Conservation (phyloP, 1,139 yeast species). For the Lodderomyces beijingensis region DNA sequence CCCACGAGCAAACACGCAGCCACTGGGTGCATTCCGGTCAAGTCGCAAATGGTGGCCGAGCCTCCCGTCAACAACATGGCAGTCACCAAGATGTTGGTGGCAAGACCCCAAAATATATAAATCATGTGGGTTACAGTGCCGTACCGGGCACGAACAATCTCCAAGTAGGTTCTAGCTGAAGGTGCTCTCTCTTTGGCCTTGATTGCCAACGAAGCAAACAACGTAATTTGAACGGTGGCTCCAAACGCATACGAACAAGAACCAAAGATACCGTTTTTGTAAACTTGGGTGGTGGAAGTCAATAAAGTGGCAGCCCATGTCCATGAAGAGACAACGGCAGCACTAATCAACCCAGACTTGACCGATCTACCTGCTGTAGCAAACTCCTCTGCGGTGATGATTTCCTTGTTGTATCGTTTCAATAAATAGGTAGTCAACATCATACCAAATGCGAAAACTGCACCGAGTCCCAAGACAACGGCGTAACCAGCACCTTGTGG, state of each 20-base stretch:
- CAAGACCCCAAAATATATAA: conserved; percentile 72
- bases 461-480: conserved; percentile 82
- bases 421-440: conserved; percentile 64
- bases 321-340: conserved; percentile 91
- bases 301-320: conserved; percentile 86
- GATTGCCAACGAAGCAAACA: conserved; percentile 51
- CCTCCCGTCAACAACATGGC: conserved; percentile 88
- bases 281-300: conserved; percentile 51
- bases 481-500: conserved; percentile 91
- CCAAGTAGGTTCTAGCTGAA: conserved; percentile 54
- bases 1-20: conserved; percentile 83
- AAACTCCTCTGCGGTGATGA: conserved; percentile 85
- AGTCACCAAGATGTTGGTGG: conserved; percentile 83
- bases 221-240: conserved; percentile 49
- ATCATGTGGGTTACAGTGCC: conserved; percentile 61
- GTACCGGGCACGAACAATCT: conserved; percentile 48
- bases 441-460: conserved; percentile 78
- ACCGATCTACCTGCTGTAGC: conserved; percentile 86
- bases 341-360: conserved; percentile 73
- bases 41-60: conserved; percentile 67
- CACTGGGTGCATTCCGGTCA: conserved; percentile 79
- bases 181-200: conserved; percentile 57
- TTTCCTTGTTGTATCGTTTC: conserved; percentile 72
- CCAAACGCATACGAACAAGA: conserved; percentile 52
- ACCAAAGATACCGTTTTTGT: conserved; percentile 67